Percentiles rank a stretch among this genome's conserved stretches.
Conservation (phyloP, 2,329 filamentous ascomycete genomes). For the Incumbomyces delicatus region DNA sequence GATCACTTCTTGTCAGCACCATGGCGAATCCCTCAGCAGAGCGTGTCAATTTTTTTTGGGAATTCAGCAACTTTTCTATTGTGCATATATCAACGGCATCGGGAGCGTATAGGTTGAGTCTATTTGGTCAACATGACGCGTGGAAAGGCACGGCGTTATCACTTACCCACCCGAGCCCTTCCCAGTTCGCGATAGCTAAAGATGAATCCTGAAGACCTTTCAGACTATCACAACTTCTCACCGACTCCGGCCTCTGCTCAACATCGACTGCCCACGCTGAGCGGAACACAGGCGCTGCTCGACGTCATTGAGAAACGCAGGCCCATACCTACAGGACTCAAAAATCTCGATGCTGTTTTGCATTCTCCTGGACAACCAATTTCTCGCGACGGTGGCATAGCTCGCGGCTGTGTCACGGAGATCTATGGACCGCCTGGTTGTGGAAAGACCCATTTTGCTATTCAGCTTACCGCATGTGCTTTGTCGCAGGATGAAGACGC, state of each 20-base stretch:
- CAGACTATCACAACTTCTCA: conserved; percentile 50
- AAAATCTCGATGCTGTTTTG: conserved; percentile 43
- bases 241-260: conserved; percentile 18
- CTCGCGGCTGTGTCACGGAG: conserved; percentile 70
- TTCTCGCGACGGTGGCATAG: conserved; percentile 19
- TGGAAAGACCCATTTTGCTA: conserved; percentile 73
- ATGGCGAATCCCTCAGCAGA: too few species aligned
- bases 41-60: too few species aligned
- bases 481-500: conserved; percentile 45
- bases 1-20: too few species aligned
- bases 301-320: conserved; percentile 11
- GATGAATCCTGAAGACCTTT: conserved; percentile 42
- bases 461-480: conserved; percentile 59
- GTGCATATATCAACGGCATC: too few species aligned
- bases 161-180: background rate
- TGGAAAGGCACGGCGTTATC: background rate
- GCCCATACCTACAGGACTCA: conserved; percentile 47
- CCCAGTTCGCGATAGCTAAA: conserved; percentile 25
- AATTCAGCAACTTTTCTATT: too few species aligned
- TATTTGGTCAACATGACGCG: background rate
- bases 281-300: conserved; percentile 60
- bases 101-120: too few species aligned
- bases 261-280: conserved; percentile 64
- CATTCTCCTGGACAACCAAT: background rate
- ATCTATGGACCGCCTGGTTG: conserved; percentile 78